phyloP scores from a whole-genome alignment of 192 early-diverging fungal species.

The Jimgerdemannia flammicorona region DNA sequence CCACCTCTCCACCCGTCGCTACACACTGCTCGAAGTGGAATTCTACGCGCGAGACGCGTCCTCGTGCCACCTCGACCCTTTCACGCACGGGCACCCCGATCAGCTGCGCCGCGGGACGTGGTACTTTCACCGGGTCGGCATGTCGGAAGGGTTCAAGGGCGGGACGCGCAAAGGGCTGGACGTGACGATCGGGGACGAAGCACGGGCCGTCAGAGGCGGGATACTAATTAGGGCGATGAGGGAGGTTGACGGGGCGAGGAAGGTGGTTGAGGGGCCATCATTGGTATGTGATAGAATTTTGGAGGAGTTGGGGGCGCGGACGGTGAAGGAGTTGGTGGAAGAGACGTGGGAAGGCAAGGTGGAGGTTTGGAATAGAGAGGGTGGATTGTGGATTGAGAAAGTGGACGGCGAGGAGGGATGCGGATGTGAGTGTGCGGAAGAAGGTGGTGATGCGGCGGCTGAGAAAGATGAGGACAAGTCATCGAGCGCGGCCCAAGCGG shows the following conservation, averaged over 20 bases:
- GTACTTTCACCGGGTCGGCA: constrained; percentile 26
- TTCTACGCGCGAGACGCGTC: constrained; percentile 11
- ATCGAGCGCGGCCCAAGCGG: not conserved
- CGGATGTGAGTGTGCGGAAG: not conserved
- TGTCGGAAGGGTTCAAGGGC: constrained; percentile 18
- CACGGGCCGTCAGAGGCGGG: not conserved
- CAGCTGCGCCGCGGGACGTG: constrained; percentile 15
- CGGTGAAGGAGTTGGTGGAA: not conserved
- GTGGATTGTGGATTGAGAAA: not conserved
- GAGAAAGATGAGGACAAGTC: too few relatives aligned
- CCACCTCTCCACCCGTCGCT: not conserved
- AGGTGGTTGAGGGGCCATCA: not conserved
- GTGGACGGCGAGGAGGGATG: not conserved
- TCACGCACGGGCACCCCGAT: constrained; percentile 11
- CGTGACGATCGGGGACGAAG: constrained; percentile 14
- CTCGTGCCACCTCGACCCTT: constrained; percentile 21
- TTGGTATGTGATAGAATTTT: not conserved
- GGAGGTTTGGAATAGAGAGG: not conserved
- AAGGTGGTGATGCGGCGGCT: not conserved
- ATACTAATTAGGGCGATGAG: too few relatives aligned
- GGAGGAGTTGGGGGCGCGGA: too few relatives aligned
- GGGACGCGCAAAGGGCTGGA: constrained; percentile 31
- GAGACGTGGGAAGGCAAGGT: not conserved
- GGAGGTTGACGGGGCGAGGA: too few relatives aligned
- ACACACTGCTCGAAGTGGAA: constrained; percentile 25